A percentile compares a stretch with the other conserved stretches of the same genome.
Evolutionary conservation across 768 basidiomycete species (phyloP).

Genomic region (Lyophyllum semitale): DNA sequence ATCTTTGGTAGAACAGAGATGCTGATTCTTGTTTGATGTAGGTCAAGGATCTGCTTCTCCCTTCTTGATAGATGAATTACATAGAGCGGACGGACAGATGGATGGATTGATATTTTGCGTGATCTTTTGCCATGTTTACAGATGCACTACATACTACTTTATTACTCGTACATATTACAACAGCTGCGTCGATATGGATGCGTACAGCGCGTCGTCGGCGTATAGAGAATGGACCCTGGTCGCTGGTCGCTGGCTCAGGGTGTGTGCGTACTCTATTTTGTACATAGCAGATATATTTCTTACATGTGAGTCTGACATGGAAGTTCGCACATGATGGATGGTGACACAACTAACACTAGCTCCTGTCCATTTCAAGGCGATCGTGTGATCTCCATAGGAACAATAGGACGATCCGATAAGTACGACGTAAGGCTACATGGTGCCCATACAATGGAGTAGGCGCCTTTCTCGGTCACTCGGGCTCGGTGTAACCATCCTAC

Average conservation of each 20-base stretch:
- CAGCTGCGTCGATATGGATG: neutral
- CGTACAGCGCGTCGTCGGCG: no score
- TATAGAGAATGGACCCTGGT: no score
- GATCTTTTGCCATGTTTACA: neutral
- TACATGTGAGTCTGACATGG: no score
- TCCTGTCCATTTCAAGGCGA: no score
- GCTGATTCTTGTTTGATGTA: constrained; percentile 11
- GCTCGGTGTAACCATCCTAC: no score
- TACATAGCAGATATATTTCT: no score
- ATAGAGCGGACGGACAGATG: constrained; percentile 19
- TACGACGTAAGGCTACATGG: neutral
- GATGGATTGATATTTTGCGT: neutral
- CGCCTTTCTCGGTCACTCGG: neutral
- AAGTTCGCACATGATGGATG: no score
- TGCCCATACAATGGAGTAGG: neutral
- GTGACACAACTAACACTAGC: no score
- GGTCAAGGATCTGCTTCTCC: constrained; percentile 37
- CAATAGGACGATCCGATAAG: no score
- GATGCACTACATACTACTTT: constrained; percentile 4
- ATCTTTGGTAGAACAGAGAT: neutral
- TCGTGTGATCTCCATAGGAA: no score
- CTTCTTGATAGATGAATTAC: constrained; percentile 20
- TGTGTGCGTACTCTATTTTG: no score
- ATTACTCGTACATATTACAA: neutral
- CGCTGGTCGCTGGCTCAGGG: no score